These are phyloP conservation scores for Chenopodium formosanum DNA, from an alignment of 148 eudicot species.

Conservation along the genomic window DNA sequence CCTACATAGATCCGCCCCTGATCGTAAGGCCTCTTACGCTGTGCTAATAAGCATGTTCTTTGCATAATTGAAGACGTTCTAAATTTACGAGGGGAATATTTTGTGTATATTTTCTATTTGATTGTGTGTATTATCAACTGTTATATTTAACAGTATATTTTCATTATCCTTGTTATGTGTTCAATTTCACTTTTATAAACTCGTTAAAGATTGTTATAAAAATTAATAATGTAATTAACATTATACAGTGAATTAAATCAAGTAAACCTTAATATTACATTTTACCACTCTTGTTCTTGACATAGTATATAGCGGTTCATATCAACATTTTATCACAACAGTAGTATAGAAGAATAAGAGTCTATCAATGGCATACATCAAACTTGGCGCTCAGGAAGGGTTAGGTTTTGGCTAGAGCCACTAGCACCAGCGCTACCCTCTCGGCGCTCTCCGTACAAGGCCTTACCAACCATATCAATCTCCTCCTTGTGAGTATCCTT, in stretches of 20 bases:
- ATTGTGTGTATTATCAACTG: no score
- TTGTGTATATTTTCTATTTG: no score
- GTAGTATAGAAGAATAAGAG: not conserved
- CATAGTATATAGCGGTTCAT: not conserved
- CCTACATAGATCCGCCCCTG: no score
- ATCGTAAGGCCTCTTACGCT: not conserved
- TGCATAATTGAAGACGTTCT: no score
- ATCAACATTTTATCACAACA: not conserved
- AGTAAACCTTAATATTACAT: not conserved
- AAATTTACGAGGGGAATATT: no score
- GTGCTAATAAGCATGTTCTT: not conserved
- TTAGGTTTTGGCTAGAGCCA: conserved; percentile 23
- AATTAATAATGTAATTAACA: not conserved
- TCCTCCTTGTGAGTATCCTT: conserved; percentile 24
- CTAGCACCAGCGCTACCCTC: not conserved
- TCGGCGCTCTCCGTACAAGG: not conserved
- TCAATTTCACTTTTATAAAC: no score
- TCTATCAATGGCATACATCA: not conserved
- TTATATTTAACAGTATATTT: no score
- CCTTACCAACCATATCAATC: conserved; percentile 25
- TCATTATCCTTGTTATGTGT: no score
- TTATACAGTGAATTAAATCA: not conserved
- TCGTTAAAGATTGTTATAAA: not conserved
- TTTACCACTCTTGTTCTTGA: not conserved
- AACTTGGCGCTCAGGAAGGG: conserved; percentile 28